Conservation (phyloP, 179 eudicot species). For the Carnegiea gigantea region DNA sequence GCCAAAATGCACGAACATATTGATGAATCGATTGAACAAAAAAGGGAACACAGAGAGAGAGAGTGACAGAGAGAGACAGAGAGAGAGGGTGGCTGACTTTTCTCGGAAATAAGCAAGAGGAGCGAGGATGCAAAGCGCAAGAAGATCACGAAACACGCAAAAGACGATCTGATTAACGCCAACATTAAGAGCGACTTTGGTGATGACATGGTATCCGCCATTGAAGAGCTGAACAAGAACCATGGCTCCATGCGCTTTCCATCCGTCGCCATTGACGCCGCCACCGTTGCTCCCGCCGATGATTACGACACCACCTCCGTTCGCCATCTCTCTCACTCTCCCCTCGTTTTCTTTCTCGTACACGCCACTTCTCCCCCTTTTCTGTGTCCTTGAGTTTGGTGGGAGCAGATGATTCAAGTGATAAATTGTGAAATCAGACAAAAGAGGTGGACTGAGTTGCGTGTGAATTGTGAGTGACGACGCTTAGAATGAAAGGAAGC, state of each 20-base stretch:
- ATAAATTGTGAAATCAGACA: slow-evolving; percentile 1
- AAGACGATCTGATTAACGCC: slow-evolving; percentile 78
- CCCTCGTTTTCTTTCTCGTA: background rate
- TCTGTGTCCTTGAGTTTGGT: background rate
- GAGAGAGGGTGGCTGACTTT: slow-evolving; percentile 38
- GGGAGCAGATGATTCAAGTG: background rate
- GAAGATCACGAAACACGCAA: slow-evolving; percentile 66
- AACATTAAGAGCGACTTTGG: slow-evolving; percentile 74
- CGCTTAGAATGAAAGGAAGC: background rate
- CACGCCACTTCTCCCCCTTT: background rate
- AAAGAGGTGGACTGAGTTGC: background rate
- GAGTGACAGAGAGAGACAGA: slow-evolving; percentile 10
- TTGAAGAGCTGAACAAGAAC: slow-evolving; percentile 54
- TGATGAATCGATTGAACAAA: background rate
- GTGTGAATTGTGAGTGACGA: background rate
- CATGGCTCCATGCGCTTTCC: slow-evolving; percentile 69
- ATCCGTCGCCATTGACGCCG: slow-evolving; percentile 34
- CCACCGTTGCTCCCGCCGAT: slow-evolving; percentile 6
- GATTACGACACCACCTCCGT: slow-evolving; percentile 2
- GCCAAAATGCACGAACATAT: background rate
- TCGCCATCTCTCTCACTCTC: background rate
- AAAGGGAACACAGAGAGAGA: background rate
- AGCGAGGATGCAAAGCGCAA: slow-evolving; percentile 76
- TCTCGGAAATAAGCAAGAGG: slow-evolving; percentile 81
- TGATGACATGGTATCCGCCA: slow-evolving; percentile 85